Conservation (phyloP, 2,329 filamentous ascomycete species). For the Parascedosporium putredinis region DNA sequence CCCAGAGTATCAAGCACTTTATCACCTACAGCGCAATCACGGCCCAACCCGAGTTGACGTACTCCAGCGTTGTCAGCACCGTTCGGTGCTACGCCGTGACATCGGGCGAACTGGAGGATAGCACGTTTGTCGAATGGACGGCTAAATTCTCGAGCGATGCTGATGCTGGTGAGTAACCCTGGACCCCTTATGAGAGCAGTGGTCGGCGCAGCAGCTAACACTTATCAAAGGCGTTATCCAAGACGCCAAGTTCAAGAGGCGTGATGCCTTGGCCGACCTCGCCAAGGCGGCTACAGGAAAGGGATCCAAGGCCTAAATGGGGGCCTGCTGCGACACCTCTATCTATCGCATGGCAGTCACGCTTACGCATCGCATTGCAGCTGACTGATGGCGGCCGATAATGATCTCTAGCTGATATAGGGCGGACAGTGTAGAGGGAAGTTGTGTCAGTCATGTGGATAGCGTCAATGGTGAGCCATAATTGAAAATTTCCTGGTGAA, state of each 20-base stretch:
- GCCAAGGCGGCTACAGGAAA: conserved; percentile 37
- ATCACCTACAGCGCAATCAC: conserved; percentile 66
- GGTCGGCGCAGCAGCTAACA: conserved; percentile 12
- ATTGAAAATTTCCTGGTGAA: too few species aligned
- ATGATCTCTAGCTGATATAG: too few species aligned
- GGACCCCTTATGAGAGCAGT: too few species aligned
- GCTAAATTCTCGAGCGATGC: conserved; percentile 62
- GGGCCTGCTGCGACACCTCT: too few species aligned
- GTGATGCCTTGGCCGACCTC: conserved; percentile 58
- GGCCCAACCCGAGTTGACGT: conserved; percentile 52
- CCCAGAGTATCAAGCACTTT: conserved; percentile 60
- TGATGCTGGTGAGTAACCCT: conserved; percentile 50
- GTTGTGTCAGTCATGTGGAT: too few species aligned
- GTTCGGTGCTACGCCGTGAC: conserved; percentile 56
- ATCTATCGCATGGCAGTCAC: too few species aligned
- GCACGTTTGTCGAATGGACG: conserved; percentile 59
- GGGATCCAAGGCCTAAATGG: too few species aligned
- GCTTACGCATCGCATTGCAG: too few species aligned
- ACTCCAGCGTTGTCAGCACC: conserved; percentile 57
- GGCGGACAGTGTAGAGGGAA: too few species aligned
- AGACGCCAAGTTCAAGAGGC: conserved; percentile 68
- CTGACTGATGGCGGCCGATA: too few species aligned
- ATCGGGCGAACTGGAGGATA: conserved; percentile 51
- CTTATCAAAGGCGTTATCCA: conserved; percentile 52
- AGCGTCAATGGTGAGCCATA: too few species aligned